Percentiles rank a stretch among this genome's conserved stretches.
Conservation (phyloP, 257 asterid species). For the Eustoma russellianum region DNA sequence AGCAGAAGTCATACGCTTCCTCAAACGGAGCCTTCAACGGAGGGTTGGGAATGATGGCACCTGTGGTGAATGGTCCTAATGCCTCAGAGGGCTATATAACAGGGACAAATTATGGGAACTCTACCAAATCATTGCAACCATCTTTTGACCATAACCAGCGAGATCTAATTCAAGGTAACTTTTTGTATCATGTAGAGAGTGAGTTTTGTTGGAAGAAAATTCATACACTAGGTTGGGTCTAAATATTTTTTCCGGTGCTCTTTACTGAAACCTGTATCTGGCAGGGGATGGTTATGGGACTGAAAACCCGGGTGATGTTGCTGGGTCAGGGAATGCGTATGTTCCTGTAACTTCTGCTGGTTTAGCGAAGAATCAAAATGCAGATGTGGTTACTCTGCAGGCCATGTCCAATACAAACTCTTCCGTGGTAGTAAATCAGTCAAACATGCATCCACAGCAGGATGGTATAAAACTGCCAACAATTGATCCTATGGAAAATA, state of each 20-base stretch:
- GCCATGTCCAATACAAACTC: constrained; percentile 45
- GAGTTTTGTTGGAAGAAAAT: neutral
- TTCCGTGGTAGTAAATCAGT: constrained; percentile 36
- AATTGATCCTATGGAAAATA: constrained; percentile 46
- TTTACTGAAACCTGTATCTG: constrained; percentile 18
- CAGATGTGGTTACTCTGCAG: constrained; percentile 42
- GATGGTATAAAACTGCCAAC: constrained; percentile 36
- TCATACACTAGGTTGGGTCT: neutral
- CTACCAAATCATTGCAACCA: constrained; percentile 44
- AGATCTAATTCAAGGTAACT: constrained; percentile 53
- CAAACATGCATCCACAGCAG: constrained; percentile 43
- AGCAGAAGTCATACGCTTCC: constrained; percentile 61
- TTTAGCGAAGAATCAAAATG: constrained; percentile 41
- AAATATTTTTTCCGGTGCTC: constrained; percentile 3
- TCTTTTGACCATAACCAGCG: constrained; percentile 63
- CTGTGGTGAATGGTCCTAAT: constrained; percentile 44
- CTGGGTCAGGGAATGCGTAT: constrained; percentile 59
- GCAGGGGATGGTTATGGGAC: constrained; percentile 76
- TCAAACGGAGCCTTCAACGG: constrained; percentile 54
- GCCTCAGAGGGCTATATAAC: constrained; percentile 50
- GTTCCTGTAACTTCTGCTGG: constrained; percentile 50
- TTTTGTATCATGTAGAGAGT: neutral
- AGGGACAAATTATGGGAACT: constrained; percentile 42
- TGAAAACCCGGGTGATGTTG: constrained; percentile 39
- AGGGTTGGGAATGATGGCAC: constrained; percentile 58